These are phyloP conservation scores for Prinsepia uniflora DNA, from an alignment of 306 rosid genomes.

Conservation along the genomic window DNA sequence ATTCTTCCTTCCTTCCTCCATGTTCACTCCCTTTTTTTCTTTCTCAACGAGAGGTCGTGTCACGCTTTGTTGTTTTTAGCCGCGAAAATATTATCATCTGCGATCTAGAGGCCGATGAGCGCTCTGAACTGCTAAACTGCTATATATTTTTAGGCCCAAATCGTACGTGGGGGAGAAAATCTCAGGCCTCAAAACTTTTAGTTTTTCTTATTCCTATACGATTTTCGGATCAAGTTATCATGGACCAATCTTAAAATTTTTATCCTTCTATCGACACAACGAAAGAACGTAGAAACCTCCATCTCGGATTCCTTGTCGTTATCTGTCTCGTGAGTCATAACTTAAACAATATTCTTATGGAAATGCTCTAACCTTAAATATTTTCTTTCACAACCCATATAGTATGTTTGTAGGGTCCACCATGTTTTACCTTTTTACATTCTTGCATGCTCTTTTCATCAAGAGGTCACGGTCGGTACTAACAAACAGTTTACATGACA, in stretches of 20 bases:
- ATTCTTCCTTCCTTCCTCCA: not conserved
- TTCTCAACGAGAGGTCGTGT: not conserved
- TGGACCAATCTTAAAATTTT: not conserved
- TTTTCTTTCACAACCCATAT: not conserved
- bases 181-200: not conserved
- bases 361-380: not conserved
- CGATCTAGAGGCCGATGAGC: not conserved
- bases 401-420: not conserved
- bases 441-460: not conserved
- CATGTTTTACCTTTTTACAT: not conserved
- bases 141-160: not conserved
- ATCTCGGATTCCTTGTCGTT: not conserved
- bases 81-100: not conserved
- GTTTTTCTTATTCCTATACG: not conserved
- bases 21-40: not conserved
- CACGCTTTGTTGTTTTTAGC: not conserved
- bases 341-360: not conserved
- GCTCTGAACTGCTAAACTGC: not conserved
- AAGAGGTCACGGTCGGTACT: slow-evolving; percentile 7
- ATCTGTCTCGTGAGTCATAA: slow-evolving; percentile 14
- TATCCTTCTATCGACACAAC: not conserved
- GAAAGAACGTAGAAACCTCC: not conserved
- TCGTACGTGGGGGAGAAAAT: too few species aligned
- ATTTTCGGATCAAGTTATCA: not conserved
- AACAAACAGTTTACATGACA: slow-evolving; percentile 3